Evolutionary conservation across 129 eudicot species (phyloP).

Genomic region (Saposhnikovia divaricata): DNA sequence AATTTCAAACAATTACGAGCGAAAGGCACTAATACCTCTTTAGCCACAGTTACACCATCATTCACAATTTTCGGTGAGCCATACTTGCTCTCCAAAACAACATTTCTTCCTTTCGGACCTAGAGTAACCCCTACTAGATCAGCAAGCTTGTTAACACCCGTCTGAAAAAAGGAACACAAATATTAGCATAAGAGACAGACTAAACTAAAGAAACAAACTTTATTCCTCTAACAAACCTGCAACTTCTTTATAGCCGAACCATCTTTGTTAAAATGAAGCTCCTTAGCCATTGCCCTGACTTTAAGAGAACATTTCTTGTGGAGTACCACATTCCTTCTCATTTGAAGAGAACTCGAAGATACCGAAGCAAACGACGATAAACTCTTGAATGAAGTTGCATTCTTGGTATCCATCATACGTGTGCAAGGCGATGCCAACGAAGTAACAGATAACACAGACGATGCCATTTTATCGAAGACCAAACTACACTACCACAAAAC

Average conservation of each 20-base stretch:
- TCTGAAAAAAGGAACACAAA: conserved; percentile 24
- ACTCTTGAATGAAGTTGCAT: conserved; percentile 28
- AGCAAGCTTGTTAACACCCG: conserved; percentile 93
- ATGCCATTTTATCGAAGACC: conserved; percentile 24
- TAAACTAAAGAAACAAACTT: conserved; percentile 15
- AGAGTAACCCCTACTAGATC: conserved; percentile 94
- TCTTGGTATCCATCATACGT: conserved; percentile 26
- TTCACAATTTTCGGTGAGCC: conserved; percentile 75
- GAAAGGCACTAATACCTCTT: conserved; percentile 43
- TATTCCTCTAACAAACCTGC: conserved; percentile 31
- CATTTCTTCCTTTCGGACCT: conserved; percentile 68
- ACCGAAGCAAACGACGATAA: conserved; percentile 55
- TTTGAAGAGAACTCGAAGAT: conserved; percentile 37
- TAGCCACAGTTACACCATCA: conserved; percentile 68
- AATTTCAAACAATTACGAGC: not conserved
- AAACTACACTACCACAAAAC: conserved; percentile 9
- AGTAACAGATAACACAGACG: conserved; percentile 33
- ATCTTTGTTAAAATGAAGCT: conserved; percentile 71
- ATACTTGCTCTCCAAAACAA: conserved; percentile 62
- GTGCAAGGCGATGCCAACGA: conserved; percentile 28
- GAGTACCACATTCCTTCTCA: conserved; percentile 37
- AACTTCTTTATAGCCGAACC: conserved; percentile 66
- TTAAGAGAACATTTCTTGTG: conserved; percentile 28
- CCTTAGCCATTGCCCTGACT: conserved; percentile 62
- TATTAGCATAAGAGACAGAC: not conserved